Conservation (phyloP, 1,284 basidiomycete species). For the Austropuccinia psidii region DNA sequence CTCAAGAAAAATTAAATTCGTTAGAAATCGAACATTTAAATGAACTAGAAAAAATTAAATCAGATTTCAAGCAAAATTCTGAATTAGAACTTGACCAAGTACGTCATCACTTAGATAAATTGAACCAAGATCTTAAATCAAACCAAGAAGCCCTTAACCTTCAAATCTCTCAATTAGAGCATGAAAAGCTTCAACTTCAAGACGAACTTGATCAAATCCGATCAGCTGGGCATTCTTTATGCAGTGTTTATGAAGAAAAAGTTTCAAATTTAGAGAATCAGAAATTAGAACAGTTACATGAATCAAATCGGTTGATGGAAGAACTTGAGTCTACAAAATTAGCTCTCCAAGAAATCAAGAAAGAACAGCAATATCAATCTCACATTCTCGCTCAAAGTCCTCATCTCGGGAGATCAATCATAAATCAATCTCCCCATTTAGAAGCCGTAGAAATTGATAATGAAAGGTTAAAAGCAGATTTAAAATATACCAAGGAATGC, state of each 20-base stretch:
- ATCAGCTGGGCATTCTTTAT: constrained; percentile 21
- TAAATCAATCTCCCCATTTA: not conserved
- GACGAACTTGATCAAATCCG: constrained; percentile 7
- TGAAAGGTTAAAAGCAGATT: constrained; percentile 24
- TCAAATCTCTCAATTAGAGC: not conserved
- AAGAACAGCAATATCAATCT: not conserved
- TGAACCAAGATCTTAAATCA: not conserved
- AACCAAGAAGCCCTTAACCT: not conserved
- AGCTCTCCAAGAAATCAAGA: not conserved
- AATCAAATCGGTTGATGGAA: not conserved
- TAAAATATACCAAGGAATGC: constrained; percentile 21
- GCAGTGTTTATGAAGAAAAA: constrained; percentile 18
- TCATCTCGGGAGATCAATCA: not conserved
- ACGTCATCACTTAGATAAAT: not conserved
- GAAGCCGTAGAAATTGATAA: constrained; percentile 23
- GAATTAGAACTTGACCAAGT: not conserved
- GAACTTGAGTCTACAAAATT: not conserved
- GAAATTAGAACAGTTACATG: not conserved
- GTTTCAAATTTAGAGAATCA: not conserved
- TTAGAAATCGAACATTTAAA: not conserved
- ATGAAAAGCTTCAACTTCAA: not conserved
- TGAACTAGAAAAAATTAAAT: not conserved
- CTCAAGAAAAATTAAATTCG: not conserved
- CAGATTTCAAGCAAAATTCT: not conserved
- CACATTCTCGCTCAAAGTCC: not conserved